These are phyloP conservation scores for Miscanthus lutarioriparius DNA, from an alignment of 176 grass and related monocot genomes.

Conservation along the genomic window DNA sequence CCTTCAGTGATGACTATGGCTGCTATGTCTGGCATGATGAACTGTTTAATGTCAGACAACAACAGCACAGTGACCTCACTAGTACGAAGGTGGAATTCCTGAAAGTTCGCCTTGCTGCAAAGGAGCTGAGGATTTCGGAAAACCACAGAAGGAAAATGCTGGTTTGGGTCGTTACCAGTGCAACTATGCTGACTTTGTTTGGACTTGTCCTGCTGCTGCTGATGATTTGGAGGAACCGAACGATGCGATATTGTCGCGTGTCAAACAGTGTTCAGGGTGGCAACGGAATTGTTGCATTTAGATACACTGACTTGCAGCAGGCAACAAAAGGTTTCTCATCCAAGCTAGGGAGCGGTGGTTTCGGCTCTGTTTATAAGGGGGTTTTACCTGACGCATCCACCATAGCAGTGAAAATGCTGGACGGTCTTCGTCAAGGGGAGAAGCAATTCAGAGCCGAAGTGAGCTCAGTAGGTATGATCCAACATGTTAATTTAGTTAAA, in stretches of 20 bases:
- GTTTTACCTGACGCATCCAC: constrained; percentile 2
- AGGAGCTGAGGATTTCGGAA: constrained; percentile 20
- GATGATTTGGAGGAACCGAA: constrained; percentile 3
- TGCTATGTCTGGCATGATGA: constrained; percentile 52
- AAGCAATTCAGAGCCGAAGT: constrained; percentile 58
- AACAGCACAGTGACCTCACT: constrained; percentile 22
- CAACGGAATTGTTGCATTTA: constrained; percentile 29
- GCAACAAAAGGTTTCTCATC: constrained; percentile 47
- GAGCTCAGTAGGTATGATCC: constrained; percentile 40
- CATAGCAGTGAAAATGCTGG: constrained; percentile 62
- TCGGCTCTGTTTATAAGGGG: constrained; percentile 66
- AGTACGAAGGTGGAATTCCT: constrained; percentile 29
- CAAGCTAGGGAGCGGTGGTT: constrained; percentile 50
- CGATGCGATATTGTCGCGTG: background rate
- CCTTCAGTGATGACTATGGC: constrained; percentile 12
- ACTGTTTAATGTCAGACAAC: constrained; percentile 52
- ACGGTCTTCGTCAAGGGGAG: constrained; percentile 47
- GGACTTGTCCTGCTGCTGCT: background rate
- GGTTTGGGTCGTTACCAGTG: background rate
- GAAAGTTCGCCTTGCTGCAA: constrained; percentile 47
- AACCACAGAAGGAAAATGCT: background rate
- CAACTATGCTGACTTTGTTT: background rate
- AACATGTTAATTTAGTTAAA: constrained; percentile 61
- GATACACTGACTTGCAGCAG: constrained; percentile 33
- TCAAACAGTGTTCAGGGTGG: background rate